A percentile compares a stretch with the other conserved stretches of the same genome.
Conservation (phyloP, 768 basidiomycete genomes). For the Pisolithus albus region DNA sequence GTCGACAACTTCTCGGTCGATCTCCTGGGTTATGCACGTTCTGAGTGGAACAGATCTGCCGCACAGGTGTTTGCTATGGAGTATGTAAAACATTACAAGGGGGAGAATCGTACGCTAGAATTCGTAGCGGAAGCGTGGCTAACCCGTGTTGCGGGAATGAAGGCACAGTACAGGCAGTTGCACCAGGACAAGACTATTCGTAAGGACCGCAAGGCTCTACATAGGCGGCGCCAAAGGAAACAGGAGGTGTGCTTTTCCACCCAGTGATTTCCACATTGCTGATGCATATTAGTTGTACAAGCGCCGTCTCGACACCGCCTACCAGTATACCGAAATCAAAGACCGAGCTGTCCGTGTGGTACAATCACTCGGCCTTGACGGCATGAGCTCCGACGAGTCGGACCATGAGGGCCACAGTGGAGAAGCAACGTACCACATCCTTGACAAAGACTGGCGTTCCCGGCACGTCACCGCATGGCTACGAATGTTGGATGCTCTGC, state of each 20-base stretch:
- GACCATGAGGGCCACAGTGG: neutral
- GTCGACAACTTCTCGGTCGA: neutral
- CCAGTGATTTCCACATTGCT: neutral
- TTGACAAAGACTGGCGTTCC: neutral
- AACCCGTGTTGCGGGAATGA: neutral
- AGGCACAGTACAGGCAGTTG: neutral
- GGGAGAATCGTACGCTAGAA: neutral
- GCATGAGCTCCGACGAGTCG: constrained; percentile 1
- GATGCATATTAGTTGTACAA: neutral
- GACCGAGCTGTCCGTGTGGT: neutral
- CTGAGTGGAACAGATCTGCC: neutral
- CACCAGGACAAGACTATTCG: neutral
- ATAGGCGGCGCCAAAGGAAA: neutral
- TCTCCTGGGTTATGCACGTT: neutral
- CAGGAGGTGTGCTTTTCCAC: neutral
- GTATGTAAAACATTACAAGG: neutral
- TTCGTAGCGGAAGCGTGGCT: neutral
- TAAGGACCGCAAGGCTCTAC: neutral
- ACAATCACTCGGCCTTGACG: neutral
- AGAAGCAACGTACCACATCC: neutral
- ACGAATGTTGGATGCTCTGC: neutral
- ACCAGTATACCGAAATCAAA: neutral
- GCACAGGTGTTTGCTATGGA: neutral
- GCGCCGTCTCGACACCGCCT: neutral
- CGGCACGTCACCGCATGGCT: neutral